Percentiles rank a stretch among this genome's conserved stretches.
Evolutionary conservation across 1,139 yeast species (phyloP).

Genomic region (Candida frijolesensis): DNA sequence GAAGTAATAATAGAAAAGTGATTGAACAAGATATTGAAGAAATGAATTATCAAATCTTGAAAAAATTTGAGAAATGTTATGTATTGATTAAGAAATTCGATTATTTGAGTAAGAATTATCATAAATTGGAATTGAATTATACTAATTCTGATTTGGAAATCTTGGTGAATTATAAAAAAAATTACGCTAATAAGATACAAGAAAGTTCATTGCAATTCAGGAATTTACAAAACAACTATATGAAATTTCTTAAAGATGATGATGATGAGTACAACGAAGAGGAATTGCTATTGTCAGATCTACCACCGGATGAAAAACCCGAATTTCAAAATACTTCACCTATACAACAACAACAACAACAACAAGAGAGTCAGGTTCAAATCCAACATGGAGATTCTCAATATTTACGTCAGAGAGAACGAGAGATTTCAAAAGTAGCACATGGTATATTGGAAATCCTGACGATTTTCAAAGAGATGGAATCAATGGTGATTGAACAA

Average conservation of each 20-base stretch:
- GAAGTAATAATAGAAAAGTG: conserved; percentile 64
- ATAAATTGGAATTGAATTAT: conserved; percentile 35
- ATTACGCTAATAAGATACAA: conserved; percentile 84
- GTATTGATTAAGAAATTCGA: conserved; percentile 38
- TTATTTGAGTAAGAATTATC: conserved; percentile 43
- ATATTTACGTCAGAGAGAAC: conserved; percentile 72
- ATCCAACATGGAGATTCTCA: conserved; percentile 33
- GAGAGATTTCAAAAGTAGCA: conserved; percentile 86
- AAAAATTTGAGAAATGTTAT: no score
- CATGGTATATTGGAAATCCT: conserved; percentile 93
- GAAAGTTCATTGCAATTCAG: conserved; percentile 75
- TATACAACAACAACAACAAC: conserved; percentile 26
- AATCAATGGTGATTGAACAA: conserved; percentile 88
- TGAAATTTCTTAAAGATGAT: conserved; percentile 73
- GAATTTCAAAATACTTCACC: background rate
- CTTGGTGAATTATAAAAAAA: conserved; percentile 78
- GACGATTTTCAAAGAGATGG: conserved; percentile 91
- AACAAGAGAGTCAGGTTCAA: conserved; percentile 40
- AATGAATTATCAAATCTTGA: no score
- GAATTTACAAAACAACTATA: conserved; percentile 84
- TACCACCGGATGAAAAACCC: conserved; percentile 7
- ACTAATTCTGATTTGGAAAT: conserved; percentile 59
- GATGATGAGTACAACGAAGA: conserved; percentile 47
- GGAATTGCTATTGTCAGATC: conserved; percentile 4
- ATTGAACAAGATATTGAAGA: conserved; percentile 69